phyloP scores from a whole-genome alignment of 2,329 filamentous ascomycete species.

The Colletotrichum spaethianum region DNA sequence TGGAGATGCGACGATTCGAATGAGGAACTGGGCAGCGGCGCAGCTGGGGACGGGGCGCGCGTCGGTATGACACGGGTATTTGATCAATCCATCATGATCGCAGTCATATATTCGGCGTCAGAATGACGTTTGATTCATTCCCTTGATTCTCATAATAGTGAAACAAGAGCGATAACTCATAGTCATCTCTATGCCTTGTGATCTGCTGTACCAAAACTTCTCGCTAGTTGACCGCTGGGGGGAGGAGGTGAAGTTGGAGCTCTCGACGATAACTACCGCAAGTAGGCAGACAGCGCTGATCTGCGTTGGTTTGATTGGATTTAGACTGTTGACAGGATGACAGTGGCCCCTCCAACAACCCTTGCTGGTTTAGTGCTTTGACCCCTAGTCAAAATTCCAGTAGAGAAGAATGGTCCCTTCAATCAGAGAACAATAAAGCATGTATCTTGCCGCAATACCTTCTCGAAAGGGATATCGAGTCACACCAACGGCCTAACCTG shows the following conservation, averaged over 20 bases:
- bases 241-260: background rate
- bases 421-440: constrained; percentile 10
- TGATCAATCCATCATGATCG: background rate
- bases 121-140: background rate
- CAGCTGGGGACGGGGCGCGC: constrained; percentile 10
- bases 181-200: background rate
- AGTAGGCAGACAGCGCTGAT: background rate
- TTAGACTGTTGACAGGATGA: constrained; percentile 9
- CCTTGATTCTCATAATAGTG: too few relatives aligned
- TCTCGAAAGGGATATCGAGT: constrained; percentile 13
- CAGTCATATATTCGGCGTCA: too few relatives aligned
- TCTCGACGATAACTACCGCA: background rate
- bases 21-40: constrained; percentile 49
- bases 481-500: background rate
- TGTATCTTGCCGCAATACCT: constrained; percentile 32
- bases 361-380: background rate
- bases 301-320: background rate
- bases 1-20: constrained; percentile 48
- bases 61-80: background rate
- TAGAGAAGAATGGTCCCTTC: background rate
- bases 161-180: too few relatives aligned
- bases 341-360: constrained; percentile 12
- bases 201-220: background rate
- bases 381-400: constrained; percentile 10
- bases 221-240: background rate